Base-by-base conservation (phyloP, 2,329 filamentous ascomycete genomes). In the Cyanodermella asteris region DNA sequence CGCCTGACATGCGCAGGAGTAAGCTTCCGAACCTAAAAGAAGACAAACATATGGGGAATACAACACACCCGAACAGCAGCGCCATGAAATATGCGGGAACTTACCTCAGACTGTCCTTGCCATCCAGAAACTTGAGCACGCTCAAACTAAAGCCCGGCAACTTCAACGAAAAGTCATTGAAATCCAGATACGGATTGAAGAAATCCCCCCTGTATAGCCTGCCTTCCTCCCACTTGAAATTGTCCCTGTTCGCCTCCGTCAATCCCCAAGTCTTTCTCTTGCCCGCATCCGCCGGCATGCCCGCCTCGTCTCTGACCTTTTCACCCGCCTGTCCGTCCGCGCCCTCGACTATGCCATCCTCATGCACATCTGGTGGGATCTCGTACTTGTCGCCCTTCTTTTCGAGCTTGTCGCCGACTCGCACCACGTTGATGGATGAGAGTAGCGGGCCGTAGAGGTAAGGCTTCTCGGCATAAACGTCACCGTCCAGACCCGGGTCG, bases 181-280 rank as follows among this genome's bases (percentile, higher is more conserved):
- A 93, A 47, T 91, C 80, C 22, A 97, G 49, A 48, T 91, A 93
- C 2, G 76, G 74, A 45, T 94, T 94, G 48, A 72, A 91, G 47
- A 97, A 94, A 44, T 76, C 71, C 34, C 57, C 61, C 31, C 56
- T 49, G 47, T 75, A 75, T 29, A 56, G 49, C 33, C 66, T 52
- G 1, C 65, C 69, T 24, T 53, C 52, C 38, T 72, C 64, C 42
- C 73, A 75, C 7, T 49, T 51, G 40, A 72, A 75, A 2, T 46
- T 44, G 33, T 57, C 56, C 34, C 67, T 49, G 28, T 61, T 56
- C 13, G 46, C 44, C 38, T 54, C 53, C 27, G n/a, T 22, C 8
- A 74, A 49, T 38, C 72, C 75, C 38, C 55, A 51, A 38, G 68
- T 71, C 45, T 63, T 65, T 32, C 72, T 50, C 11, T 47, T 58